Evolutionary conservation across 768 basidiomycete species (phyloP).

Genomic region (Boletus rufocinnamomeus): DNA sequence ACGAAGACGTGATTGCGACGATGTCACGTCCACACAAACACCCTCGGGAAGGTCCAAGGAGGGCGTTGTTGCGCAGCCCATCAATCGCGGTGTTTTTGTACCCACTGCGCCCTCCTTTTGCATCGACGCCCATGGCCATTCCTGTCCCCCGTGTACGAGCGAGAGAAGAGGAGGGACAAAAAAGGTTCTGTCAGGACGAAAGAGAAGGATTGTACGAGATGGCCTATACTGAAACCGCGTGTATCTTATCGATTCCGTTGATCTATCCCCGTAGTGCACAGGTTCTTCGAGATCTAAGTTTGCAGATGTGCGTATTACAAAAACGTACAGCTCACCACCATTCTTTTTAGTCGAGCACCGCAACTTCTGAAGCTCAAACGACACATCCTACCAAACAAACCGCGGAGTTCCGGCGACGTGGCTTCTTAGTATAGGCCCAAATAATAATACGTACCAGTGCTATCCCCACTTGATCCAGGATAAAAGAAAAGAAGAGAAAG

Average conservation of each 20-base stretch:
- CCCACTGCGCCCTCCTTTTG: not conserved
- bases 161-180: not conserved
- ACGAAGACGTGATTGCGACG: constrained; percentile 6
- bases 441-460: constrained; percentile 16
- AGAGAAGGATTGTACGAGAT: not conserved
- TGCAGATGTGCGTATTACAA: constrained; percentile 7
- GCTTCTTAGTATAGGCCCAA: constrained; percentile 2
- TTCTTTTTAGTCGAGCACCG: constrained; percentile 9
- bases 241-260: constrained; percentile 25
- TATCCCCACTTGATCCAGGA: constrained; percentile 25
- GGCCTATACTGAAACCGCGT: constrained; percentile 7
- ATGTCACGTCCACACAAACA: constrained; percentile 15
- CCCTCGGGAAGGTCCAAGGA: not conserved
- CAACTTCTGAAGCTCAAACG: constrained; percentile 5
- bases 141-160: not conserved
- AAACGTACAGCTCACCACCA: constrained; percentile 12
- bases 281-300: constrained; percentile 15
- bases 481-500: not conserved
- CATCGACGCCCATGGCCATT: constrained; percentile 12
- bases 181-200: constrained; percentile 3
- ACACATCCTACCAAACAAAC: constrained; percentile 18
- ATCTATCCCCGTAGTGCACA: constrained; percentile 17
- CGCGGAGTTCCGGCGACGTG: constrained; percentile 33
- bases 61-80: not conserved
- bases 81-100: not conserved